These are phyloP conservation scores for Halophytophthora polymorphica DNA, from an alignment of 352 stramenopile genomes.

Conservation along the genomic window DNA sequence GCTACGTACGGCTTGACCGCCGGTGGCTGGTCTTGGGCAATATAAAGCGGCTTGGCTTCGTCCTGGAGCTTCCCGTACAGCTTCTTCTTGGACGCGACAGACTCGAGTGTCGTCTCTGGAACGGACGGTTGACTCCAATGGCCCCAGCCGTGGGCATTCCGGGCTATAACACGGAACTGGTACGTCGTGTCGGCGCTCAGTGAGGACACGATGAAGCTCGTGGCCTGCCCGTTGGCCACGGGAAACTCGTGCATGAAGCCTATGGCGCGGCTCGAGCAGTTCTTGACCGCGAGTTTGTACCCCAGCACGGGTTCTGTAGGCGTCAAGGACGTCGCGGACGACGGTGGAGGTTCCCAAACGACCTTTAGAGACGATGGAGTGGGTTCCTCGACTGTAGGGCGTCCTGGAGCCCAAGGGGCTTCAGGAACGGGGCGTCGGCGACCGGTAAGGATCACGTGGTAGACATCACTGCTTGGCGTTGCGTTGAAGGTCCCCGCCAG, in stretches of 20 bases:
- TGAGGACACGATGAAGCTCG: constrained; percentile 42
- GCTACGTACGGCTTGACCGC: constrained; percentile 48
- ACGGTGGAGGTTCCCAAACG: constrained; percentile 33
- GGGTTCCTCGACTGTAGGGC: constrained; percentile 31
- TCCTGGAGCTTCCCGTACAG: neutral
- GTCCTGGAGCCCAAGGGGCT: constrained; percentile 32
- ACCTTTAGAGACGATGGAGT: constrained; percentile 49
- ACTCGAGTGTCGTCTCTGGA: constrained; percentile 44
- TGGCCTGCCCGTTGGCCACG: constrained; percentile 19
- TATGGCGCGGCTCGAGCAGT: constrained; percentile 48
- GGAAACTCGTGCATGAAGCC: constrained; percentile 56
- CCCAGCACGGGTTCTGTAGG: constrained; percentile 23
- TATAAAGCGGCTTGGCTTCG: constrained; percentile 22
- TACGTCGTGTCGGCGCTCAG: constrained; percentile 78
- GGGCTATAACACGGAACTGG: constrained; percentile 78
- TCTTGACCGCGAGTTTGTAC: constrained; percentile 62
- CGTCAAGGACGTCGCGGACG: constrained; percentile 11
- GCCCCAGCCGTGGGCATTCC: constrained; percentile 64
- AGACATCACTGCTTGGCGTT: constrained; percentile 71
- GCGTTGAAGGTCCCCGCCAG: constrained; percentile 83
- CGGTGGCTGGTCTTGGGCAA: constrained; percentile 33
- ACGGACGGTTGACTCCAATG: constrained; percentile 66
- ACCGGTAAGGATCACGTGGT: constrained; percentile 71
- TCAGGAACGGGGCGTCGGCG: constrained; percentile 42
- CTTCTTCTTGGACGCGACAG: constrained; percentile 15